Percentiles rank a stretch among this genome's conserved stretches.
phyloP scores from a whole-genome alignment of 1,139 yeast genomes.

The Hansenula lynferdii region DNA sequence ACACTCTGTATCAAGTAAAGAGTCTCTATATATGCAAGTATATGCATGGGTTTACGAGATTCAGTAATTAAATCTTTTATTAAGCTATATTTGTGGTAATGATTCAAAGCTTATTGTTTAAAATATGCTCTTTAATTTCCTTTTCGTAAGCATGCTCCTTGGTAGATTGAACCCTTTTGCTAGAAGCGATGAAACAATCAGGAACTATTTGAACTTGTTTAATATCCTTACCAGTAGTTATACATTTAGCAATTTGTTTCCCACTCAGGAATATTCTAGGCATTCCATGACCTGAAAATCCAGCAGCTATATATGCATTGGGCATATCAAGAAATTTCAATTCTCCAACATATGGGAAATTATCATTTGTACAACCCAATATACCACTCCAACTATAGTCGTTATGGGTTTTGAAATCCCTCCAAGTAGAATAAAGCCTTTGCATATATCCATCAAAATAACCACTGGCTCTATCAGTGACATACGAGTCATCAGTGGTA shows the following conservation, averaged over 20 bases:
- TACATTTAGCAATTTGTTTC: constrained; percentile 16
- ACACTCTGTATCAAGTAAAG: no score
- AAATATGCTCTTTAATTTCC: neutral
- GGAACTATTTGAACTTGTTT: constrained; percentile 14
- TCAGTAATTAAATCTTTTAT: no score
- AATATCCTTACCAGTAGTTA: constrained; percentile 8
- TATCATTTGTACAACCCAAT: constrained; percentile 16
- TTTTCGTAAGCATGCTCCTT: constrained; percentile 4
- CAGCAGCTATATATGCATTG: constrained; percentile 32
- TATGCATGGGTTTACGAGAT: no score
- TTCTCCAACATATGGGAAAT: constrained; percentile 19
- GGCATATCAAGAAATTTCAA: constrained; percentile 17
- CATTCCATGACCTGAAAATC: constrained; percentile 47
- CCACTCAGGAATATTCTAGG: constrained; percentile 32
- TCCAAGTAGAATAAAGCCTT: constrained; percentile 16
- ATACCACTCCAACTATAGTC: constrained; percentile 17
- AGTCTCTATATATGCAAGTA: no score
- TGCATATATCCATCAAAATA: constrained; percentile 12
- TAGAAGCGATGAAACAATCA: constrained; percentile 9
- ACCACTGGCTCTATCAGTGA: constrained; percentile 4
- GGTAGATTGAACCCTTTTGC: constrained; percentile 11
- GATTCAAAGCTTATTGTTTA: no score
- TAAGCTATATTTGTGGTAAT: no score
- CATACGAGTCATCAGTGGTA: constrained; percentile 14
- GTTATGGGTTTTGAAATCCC: constrained; percentile 9